phyloP scores from a whole-genome alignment of 768 basidiomycete genomes.

The Macrocybe gigantea region DNA sequence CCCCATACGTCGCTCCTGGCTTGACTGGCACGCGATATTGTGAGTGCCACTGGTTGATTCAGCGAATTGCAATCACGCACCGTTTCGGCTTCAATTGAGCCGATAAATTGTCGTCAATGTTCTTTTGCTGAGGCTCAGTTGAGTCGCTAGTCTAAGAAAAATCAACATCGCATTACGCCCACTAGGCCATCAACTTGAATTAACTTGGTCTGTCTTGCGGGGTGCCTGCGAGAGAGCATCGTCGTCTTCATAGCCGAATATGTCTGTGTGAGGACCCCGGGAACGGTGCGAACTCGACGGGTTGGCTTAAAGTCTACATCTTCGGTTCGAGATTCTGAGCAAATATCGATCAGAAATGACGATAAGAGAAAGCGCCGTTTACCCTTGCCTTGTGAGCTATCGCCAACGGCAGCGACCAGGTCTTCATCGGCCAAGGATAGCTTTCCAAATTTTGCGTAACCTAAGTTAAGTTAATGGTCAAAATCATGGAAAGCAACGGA shows the following conservation, averaged over 20 bases:
- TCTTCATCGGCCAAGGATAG: conserved; percentile 17
- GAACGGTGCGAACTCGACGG: conserved; percentile 50
- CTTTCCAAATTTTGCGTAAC: conserved; percentile 69
- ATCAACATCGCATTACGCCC: too few species aligned
- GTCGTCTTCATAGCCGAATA: conserved; percentile 42
- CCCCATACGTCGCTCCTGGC: conserved; percentile 42
- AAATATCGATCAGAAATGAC: not conserved
- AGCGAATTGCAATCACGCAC: conserved; percentile 21
- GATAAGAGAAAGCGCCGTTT: not conserved
- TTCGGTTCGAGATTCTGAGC: conserved; percentile 4
- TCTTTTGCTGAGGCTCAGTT: too few species aligned
- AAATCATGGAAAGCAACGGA: not conserved
- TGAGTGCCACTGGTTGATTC: not conserved
- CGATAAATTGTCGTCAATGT: too few species aligned
- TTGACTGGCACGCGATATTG: conserved; percentile 21
- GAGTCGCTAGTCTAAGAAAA: too few species aligned
- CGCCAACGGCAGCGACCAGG: conserved; percentile 6
- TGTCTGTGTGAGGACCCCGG: conserved; percentile 48
- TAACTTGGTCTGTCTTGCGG: conserved; percentile 17
- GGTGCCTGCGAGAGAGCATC: conserved; percentile 61
- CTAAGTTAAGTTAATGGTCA: conserved; percentile 25
- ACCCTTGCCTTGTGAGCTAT: conserved; percentile 3
- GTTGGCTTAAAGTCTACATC: conserved; percentile 41
- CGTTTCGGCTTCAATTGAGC: conserved; percentile 34
- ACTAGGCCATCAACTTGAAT: too few species aligned